Conservation (phyloP, 148 eudicot species). For the Bassia scoparia region DNA sequence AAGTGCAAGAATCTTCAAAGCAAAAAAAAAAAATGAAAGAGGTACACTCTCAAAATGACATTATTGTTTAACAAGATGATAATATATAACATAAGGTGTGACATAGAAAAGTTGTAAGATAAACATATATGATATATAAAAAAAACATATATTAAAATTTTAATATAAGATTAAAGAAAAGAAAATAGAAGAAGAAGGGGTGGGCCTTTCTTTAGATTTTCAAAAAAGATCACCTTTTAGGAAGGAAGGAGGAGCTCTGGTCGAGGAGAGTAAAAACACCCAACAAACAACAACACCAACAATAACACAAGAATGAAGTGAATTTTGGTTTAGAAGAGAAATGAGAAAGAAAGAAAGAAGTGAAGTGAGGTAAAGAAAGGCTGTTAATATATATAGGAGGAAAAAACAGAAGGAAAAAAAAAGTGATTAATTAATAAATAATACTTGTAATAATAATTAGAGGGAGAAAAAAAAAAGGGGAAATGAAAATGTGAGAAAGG, state of each 20-base stretch:
- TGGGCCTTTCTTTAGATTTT: slow-evolving; percentile 36
- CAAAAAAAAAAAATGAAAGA: no score
- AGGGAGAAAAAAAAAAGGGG: neutral
- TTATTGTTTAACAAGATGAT: no score
- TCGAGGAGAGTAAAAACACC: slow-evolving; percentile 7
- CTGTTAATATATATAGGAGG: slow-evolving; percentile 11
- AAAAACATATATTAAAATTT: no score
- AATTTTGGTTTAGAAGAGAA: slow-evolving; percentile 6
- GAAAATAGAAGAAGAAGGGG: slow-evolving; percentile 20
- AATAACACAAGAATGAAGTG: slow-evolving; percentile 12
- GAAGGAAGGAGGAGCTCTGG: slow-evolving; percentile 26
- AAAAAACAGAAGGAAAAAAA: neutral
- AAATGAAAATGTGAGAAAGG: slow-evolving; percentile 5
- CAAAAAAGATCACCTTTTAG: slow-evolving; percentile 54
- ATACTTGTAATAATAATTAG: no score
- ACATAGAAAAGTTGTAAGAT: no score
- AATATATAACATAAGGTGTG: no score
- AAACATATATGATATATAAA: no score
- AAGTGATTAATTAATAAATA: no score
- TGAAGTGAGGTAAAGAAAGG: slow-evolving; percentile 14
- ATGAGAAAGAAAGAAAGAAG: slow-evolving; percentile 9
- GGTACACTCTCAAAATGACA: no score
- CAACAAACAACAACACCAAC: no score
- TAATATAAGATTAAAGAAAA: neutral
- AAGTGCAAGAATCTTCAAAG: neutral